Evolutionary conservation across 2,329 filamentous ascomycete genomes (phyloP).

Genomic region (Trichoderma harzianum): DNA sequence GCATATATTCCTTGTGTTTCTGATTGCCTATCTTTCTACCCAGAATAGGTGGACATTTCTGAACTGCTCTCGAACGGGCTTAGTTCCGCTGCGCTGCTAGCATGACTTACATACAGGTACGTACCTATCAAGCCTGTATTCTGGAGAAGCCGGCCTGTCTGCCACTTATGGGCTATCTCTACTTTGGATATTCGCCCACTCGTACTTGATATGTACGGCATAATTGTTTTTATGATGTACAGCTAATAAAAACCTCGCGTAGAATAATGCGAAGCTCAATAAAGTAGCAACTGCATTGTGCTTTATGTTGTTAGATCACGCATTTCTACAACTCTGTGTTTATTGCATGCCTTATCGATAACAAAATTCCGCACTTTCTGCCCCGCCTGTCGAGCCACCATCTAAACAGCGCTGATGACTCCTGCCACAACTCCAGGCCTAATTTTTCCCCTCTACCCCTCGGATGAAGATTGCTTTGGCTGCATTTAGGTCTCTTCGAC

Average conservation of each 20-base stretch:
- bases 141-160: neutral
- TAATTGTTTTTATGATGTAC: neutral
- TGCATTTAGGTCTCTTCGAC: slow-evolving; percentile 22
- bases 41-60: neutral
- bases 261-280: neutral
- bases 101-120: neutral
- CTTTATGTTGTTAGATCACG: neutral
- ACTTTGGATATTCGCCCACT: neutral
- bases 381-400: slow-evolving; percentile 11
- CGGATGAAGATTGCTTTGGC: slow-evolving; percentile 23
- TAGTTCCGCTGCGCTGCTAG: neutral
- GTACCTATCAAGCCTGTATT: neutral
- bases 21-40: neutral
- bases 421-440: slow-evolving; percentile 18
- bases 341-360: slow-evolving; percentile 4
- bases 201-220: neutral
- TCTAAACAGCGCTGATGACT: slow-evolving; percentile 17
- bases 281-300: neutral
- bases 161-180: neutral
- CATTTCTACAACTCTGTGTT: neutral
- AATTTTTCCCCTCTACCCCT: slow-evolving; percentile 21
- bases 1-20: neutral
- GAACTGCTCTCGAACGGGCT: neutral
- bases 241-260: neutral
- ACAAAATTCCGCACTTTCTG: slow-evolving; percentile 10